Evolutionary conservation across 345 rosid species (phyloP).

Genomic region (Psidium guajava): DNA sequence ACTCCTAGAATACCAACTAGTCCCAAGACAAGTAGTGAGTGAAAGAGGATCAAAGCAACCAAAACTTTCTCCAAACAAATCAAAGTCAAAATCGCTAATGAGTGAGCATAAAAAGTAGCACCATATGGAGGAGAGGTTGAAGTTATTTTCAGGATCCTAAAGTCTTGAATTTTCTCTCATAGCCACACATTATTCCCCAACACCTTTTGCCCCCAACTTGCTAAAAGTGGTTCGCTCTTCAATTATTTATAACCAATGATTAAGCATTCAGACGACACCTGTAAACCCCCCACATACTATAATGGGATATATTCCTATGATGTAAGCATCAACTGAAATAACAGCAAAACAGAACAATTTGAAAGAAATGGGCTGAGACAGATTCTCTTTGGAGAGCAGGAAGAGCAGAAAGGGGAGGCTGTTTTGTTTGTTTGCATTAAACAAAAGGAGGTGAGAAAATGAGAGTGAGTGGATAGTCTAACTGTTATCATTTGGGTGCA

Average conservation of each 20-base stretch:
- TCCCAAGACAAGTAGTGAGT: background rate
- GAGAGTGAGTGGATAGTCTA: slow-evolving; percentile 12
- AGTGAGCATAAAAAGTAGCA: background rate
- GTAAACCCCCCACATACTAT: background rate
- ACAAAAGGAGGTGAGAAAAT: background rate
- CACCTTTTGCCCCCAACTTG: slow-evolving; percentile 1
- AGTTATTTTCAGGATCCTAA: background rate
- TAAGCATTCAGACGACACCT: background rate
- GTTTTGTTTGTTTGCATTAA: slow-evolving; percentile 8
- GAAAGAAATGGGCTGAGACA: background rate
- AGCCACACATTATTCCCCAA: background rate
- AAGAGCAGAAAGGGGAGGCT: background rate
- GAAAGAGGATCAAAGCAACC: background rate
- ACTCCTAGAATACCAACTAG: background rate
- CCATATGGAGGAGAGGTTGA: background rate
- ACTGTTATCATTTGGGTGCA: slow-evolving; percentile 22
- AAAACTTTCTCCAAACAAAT: background rate
- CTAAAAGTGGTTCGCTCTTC: slow-evolving; percentile 4
- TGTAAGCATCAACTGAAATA: slow-evolving; percentile 1
- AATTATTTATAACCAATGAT: background rate
- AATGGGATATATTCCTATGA: background rate
- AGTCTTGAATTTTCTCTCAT: background rate
- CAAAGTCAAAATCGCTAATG: background rate
- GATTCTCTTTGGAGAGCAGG: background rate
- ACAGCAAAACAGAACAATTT: background rate